These are phyloP conservation scores for Paramarasmius palmivorus DNA, from an alignment of 1,284 basidiomycete genomes.

Conservation along the genomic window DNA sequence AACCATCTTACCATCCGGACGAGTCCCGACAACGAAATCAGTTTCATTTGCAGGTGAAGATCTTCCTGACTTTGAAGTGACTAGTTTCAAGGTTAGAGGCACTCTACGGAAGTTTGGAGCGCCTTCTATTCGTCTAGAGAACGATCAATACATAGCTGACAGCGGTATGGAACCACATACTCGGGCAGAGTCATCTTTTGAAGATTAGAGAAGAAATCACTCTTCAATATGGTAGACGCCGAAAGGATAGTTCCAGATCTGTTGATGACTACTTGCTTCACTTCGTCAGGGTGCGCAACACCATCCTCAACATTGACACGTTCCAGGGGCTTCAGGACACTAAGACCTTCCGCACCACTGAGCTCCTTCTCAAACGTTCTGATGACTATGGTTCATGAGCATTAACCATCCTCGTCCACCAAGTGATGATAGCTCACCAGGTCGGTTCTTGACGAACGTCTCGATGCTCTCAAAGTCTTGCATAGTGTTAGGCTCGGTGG, in stretches of 20 bases:
- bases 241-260: slow-evolving; percentile 88
- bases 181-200: slow-evolving; percentile 96
- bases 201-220: slow-evolving; percentile 93
- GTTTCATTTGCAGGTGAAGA: slow-evolving; percentile 31
- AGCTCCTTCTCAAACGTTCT: slow-evolving; percentile 95
- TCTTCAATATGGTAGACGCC: slow-evolving; percentile 94
- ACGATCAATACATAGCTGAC: slow-evolving; percentile 3
- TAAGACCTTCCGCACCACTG: slow-evolving; percentile 66
- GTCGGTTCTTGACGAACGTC: slow-evolving; percentile 78
- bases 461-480: slow-evolving; percentile 79
- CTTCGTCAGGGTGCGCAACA: slow-evolving; percentile 88
- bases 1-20: slow-evolving; percentile 63
- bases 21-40: slow-evolving; percentile 37
- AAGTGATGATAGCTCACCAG: slow-evolving; percentile 50
- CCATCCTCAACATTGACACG: slow-evolving; percentile 72
- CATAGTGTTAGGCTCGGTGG: slow-evolving; percentile 81
- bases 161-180: slow-evolving; percentile 44
- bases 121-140: slow-evolving; percentile 82
- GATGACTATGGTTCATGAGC: slow-evolving; percentile 61
- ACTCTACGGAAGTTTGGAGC: slow-evolving; percentile 89
- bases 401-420: neutral
- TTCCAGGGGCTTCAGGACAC: slow-evolving; percentile 85
- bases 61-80: slow-evolving; percentile 26
- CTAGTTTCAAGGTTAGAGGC: slow-evolving; percentile 59
- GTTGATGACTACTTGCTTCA: slow-evolving; percentile 80